A percentile compares a stretch with the other conserved stretches of the same genome.
Evolutionary conservation across 768 basidiomycete species (phyloP).

Genomic region (Daedaleopsis nitida): DNA sequence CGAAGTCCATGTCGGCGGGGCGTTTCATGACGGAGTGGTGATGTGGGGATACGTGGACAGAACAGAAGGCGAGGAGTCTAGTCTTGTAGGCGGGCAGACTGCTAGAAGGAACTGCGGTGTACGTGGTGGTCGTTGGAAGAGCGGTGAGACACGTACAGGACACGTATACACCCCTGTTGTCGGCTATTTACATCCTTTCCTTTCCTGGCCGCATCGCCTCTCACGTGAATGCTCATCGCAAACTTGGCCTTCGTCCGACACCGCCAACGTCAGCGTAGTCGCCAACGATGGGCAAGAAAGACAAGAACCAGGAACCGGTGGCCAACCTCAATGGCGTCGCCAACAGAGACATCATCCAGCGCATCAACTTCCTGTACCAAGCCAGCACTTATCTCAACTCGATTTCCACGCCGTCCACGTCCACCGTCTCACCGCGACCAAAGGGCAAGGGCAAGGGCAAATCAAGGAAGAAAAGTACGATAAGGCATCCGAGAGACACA

Average conservation of each 20-base stretch:
- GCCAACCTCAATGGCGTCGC: conserved; percentile 53
- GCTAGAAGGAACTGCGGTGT: conserved; percentile 25
- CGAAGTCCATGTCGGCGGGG: conserved; percentile 28
- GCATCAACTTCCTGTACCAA: conserved; percentile 86
- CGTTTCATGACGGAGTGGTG: conserved; percentile 30
- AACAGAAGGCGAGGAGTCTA: conserved; percentile 22
- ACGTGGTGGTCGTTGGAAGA: conserved; percentile 31
- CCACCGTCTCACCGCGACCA: conserved; percentile 6
- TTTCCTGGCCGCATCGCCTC: conserved; percentile 1
- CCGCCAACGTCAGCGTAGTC: background rate
- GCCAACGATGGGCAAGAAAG: conserved; percentile 65
- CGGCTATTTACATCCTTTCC: conserved; percentile 21
- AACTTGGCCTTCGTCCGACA: background rate
- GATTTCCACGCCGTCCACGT: conserved; percentile 26
- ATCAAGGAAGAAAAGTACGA: conserved; percentile 28
- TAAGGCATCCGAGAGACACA: conserved; percentile 33
- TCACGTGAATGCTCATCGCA: conserved; percentile 5
- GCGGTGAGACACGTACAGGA: conserved; percentile 23
- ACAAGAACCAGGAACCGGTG: conserved; percentile 51
- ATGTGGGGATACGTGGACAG: conserved; percentile 20
- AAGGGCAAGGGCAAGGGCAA: conserved; percentile 3
- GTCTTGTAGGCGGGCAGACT: conserved; percentile 31
- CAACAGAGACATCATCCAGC: conserved; percentile 78
- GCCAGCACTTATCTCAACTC: conserved; percentile 65
- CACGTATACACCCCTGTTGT: conserved; percentile 29